Conservation (phyloP, 139 green algal genomes). For the Pseudopediastrum boryanum region DNA sequence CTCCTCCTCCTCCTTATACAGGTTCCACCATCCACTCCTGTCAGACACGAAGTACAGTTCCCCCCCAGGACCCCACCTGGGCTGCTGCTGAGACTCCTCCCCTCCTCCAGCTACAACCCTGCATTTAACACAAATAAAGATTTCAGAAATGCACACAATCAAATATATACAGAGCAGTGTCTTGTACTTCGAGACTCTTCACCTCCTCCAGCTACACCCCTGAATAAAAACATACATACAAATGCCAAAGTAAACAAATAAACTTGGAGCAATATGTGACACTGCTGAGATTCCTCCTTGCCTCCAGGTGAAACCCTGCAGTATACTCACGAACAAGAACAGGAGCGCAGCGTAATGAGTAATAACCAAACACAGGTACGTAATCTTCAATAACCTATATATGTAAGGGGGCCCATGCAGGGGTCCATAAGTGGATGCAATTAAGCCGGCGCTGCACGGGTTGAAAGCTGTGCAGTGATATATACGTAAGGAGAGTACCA, state of each 20-base stretch:
- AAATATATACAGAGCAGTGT: background rate
- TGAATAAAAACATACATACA: background rate
- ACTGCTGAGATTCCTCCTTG: no score
- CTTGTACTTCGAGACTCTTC: background rate
- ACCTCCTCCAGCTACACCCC: background rate
- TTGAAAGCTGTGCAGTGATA: no score
- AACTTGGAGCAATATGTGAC: background rate
- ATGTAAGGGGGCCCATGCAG: no score
- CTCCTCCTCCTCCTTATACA: conserved; percentile 41
- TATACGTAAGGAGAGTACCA: no score
- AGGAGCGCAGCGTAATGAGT: no score
- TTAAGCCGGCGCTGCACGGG: no score
- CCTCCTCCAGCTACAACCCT: conserved; percentile 47
- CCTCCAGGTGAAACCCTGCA: no score
- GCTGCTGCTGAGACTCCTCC: conserved; percentile 61
- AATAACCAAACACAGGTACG: no score
- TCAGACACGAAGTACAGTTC: conserved; percentile 64
- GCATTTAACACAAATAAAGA: background rate
- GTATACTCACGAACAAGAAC: no score
- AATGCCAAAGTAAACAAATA: background rate
- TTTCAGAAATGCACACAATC: background rate
- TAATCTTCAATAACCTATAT: no score
- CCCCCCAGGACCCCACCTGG: conserved; percentile 52
- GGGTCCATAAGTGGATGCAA: no score
- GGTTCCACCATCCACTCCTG: conserved; percentile 63